A percentile compares a stretch with the other conserved stretches of the same genome.
phyloP scores from a whole-genome alignment of 1,139 yeast species.

The Lodderomyces theae region DNA sequence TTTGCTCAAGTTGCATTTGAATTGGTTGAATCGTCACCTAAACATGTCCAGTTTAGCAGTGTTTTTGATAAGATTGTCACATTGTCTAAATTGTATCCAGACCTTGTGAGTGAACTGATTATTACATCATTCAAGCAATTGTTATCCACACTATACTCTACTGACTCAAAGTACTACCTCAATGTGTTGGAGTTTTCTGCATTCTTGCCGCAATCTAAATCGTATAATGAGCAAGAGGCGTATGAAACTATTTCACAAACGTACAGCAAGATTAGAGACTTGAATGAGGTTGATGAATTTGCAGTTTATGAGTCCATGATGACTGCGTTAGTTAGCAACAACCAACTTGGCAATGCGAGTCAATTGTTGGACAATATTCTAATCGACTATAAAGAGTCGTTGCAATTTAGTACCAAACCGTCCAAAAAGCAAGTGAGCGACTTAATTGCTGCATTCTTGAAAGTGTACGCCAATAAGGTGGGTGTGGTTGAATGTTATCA shows the following conservation, averaged over 20 bases:
- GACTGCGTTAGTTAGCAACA: slow-evolving; percentile 49
- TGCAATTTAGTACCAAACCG: slow-evolving; percentile 17
- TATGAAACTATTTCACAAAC: slow-evolving; percentile 29
- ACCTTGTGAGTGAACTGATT: slow-evolving; percentile 23
- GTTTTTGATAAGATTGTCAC: slow-evolving; percentile 29
- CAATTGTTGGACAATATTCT: slow-evolving; percentile 51
- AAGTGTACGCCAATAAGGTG: slow-evolving; percentile 22
- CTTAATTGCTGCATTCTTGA: slow-evolving; percentile 33
- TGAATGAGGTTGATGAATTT: slow-evolving; percentile 31
- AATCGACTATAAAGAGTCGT: slow-evolving; percentile 25
- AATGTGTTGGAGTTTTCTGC: slow-evolving; percentile 1
- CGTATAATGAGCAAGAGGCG: slow-evolving; percentile 18
- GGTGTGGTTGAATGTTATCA: slow-evolving; percentile 24
- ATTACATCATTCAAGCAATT: too few species aligned
- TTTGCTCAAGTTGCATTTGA: slow-evolving; percentile 64
- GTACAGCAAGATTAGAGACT: slow-evolving; percentile 24
- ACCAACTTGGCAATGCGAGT: slow-evolving; percentile 50
- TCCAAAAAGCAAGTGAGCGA: slow-evolving; percentile 26
- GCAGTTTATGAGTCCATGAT: slow-evolving; percentile 50
- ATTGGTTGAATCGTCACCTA: slow-evolving; percentile 47
- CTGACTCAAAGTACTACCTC: neutral
- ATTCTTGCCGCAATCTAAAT: slow-evolving; percentile 13
- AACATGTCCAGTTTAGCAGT: slow-evolving; percentile 25
- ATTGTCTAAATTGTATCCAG: slow-evolving; percentile 28
- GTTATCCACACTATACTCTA: too few species aligned